Percentiles rank a stretch among this genome's conserved stretches.
Evolutionary conservation across 495 filamentous ascomycete species (phyloP).

Genomic region (Penicillium diatomitis): DNA sequence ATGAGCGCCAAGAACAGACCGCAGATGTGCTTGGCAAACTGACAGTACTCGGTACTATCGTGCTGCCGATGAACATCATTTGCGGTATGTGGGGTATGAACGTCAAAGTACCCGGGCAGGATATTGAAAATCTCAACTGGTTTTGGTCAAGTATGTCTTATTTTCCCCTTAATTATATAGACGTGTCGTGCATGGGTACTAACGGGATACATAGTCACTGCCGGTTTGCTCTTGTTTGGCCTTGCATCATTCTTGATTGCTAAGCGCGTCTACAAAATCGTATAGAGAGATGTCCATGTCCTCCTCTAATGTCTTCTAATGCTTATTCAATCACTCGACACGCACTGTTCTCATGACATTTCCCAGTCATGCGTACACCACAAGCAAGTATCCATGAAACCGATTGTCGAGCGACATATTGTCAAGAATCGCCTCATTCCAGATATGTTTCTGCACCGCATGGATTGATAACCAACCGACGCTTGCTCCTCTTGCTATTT

Average conservation of each 20-base stretch:
- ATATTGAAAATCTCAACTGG: slow-evolving; percentile 52
- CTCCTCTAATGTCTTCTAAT: no score
- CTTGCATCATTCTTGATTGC: slow-evolving; percentile 70
- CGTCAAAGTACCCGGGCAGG: slow-evolving; percentile 87
- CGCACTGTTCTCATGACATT: no score
- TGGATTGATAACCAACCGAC: no score
- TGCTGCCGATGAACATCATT: slow-evolving; percentile 96
- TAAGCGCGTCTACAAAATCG: slow-evolving; percentile 66
- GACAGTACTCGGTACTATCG: slow-evolving; percentile 92
- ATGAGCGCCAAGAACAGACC: slow-evolving; percentile 93
- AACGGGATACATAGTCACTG: slow-evolving; percentile 47
- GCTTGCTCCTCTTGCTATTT: no score
- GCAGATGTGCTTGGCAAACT: slow-evolving; percentile 89
- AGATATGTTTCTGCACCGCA: no score
- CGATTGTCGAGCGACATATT: no score
- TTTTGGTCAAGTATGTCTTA: slow-evolving; percentile 49
- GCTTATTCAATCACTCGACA: no score
- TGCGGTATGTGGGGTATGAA: slow-evolving; percentile 99
- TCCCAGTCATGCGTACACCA: no score
- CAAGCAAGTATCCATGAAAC: no score
- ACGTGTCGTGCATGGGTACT: neutral
- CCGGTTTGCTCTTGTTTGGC: slow-evolving; percentile 67
- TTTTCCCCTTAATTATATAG: no score
- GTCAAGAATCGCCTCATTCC: no score
- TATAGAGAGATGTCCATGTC: slow-evolving; percentile 22